Percentiles rank a stretch among this genome's conserved stretches.
phyloP scores from a whole-genome alignment of 78 protist genomes.

The Dictyostelium citrinum region DNA sequence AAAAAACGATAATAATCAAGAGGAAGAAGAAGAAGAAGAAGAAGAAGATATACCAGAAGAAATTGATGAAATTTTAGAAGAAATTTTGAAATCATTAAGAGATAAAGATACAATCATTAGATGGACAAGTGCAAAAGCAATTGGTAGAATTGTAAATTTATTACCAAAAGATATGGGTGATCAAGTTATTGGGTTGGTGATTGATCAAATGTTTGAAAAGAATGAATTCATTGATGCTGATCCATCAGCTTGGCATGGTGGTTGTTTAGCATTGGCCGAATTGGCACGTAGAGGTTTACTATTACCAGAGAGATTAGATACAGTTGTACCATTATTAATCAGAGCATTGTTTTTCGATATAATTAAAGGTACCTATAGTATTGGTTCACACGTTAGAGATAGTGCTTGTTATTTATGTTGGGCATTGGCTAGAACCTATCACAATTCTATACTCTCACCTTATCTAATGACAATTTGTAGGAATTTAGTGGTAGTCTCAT shows the following conservation, averaged over 20 bases:
- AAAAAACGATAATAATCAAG: neutral
- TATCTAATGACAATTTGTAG: conserved; percentile 1
- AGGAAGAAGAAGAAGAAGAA: conserved; percentile 24
- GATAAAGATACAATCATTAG: conserved; percentile 84
- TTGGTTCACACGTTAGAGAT: conserved; percentile 97
- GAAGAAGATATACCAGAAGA: conserved; percentile 25
- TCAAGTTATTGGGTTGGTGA: conserved; percentile 84
- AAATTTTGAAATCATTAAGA: conserved; percentile 37
- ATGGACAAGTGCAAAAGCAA: conserved; percentile 95
- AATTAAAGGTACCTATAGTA: conserved; percentile 79
- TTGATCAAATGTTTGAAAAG: conserved; percentile 32
- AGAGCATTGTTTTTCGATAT: conserved; percentile 87
- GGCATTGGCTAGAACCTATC: conserved; percentile 98
- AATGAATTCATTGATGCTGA: conserved; percentile 36
- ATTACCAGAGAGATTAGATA: conserved; percentile 87
- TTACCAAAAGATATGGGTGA: conserved; percentile 90
- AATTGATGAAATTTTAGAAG: conserved; percentile 65
- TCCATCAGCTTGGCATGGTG: conserved; percentile 94
- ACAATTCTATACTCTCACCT: conserved; percentile 27
- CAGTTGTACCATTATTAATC: conserved; percentile 50
- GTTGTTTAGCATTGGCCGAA: conserved; percentile 96
- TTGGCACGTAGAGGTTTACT: conserved; percentile 93
- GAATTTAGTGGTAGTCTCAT: conserved; percentile 44
- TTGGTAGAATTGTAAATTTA: conserved; percentile 91
- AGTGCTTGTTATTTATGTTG: conserved; percentile 97